These are phyloP conservation scores for Colletotrichum simmondsii DNA, from an alignment of 2,329 filamentous ascomycete species.

Conservation along the genomic window DNA sequence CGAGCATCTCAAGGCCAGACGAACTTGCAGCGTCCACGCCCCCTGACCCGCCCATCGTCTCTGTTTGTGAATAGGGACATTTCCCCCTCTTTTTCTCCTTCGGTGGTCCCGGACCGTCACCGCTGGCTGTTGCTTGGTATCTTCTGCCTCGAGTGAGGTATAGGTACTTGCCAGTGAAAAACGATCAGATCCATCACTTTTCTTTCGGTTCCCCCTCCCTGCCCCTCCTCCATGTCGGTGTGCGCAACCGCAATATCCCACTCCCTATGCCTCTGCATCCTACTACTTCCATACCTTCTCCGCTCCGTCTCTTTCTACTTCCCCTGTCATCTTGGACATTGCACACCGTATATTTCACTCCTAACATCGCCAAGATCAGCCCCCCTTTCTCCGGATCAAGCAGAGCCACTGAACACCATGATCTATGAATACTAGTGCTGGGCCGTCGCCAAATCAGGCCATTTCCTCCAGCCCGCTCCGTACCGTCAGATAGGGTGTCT, in stretches of 20 bases:
- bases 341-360: slow-evolving; percentile 5
- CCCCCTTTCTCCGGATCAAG: background rate
- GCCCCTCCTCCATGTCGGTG: background rate
- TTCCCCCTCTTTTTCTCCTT: slow-evolving; percentile 2
- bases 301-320: background rate
- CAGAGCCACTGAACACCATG: background rate
- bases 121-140: slow-evolving; percentile 8
- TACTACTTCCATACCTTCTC: background rate
- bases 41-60: slow-evolving; percentile 11
- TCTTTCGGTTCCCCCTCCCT: background rate
- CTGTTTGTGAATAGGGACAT: slow-evolving; percentile 23
- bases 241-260: background rate
- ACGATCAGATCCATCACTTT: slow-evolving; percentile 7
- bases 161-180: slow-evolving; percentile 13
- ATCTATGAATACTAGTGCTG: background rate
- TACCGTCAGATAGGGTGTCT: slow-evolving; percentile 5
- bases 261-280: background rate
- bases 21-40: slow-evolving; percentile 5
- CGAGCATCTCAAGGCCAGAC: slow-evolving; percentile 18
- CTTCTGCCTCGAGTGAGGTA: slow-evolving; percentile 13
- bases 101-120: slow-evolving; percentile 13
- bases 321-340: background rate
- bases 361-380: background rate
- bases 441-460: slow-evolving; percentile 7
- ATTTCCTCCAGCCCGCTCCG: slow-evolving; percentile 8